A percentile compares a stretch with the other conserved stretches of the same genome.
These are phyloP conservation scores for Ceratorhiza oryzae-sativae DNA, from an alignment of 1,284 basidiomycete species.

Conservation along the genomic window DNA sequence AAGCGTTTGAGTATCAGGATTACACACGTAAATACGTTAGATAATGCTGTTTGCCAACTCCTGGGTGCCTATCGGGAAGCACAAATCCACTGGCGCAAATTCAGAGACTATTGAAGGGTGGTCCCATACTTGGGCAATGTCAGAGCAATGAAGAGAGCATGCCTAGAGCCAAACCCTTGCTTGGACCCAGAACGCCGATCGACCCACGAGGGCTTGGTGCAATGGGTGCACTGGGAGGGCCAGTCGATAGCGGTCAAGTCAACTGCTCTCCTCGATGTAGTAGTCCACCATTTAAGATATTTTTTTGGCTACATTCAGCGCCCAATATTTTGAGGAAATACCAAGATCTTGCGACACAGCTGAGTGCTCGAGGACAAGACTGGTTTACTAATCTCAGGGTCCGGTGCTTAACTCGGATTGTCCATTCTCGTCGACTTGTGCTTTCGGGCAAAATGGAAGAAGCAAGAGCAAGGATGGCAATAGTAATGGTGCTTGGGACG, in stretches of 20 bases:
- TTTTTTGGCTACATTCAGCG: neutral
- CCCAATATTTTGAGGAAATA: neutral
- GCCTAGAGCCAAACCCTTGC: neutral
- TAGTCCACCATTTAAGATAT: neutral
- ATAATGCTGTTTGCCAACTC: neutral
- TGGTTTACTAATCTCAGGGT: neutral
- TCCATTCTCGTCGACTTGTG: neutral
- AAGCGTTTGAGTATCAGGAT: neutral
- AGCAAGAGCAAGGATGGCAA: neutral
- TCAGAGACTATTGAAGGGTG: neutral
- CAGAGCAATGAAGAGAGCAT: neutral
- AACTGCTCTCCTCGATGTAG: neutral
- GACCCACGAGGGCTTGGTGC: neutral
- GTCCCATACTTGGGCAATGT: neutral
- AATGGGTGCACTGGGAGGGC: neutral
- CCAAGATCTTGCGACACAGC: neutral
- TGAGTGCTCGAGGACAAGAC: neutral
- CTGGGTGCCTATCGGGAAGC: neutral
- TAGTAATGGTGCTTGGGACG: neutral
- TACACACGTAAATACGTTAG: neutral
- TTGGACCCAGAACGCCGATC: neutral
- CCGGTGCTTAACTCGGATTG: slow-evolving; percentile 2
- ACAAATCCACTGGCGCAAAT: neutral
- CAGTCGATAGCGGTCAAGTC: neutral
- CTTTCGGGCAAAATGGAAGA: neutral